These are phyloP conservation scores for Remersonia thermophila DNA, from an alignment of 2,329 filamentous ascomycete genomes.

Conservation along the genomic window DNA sequence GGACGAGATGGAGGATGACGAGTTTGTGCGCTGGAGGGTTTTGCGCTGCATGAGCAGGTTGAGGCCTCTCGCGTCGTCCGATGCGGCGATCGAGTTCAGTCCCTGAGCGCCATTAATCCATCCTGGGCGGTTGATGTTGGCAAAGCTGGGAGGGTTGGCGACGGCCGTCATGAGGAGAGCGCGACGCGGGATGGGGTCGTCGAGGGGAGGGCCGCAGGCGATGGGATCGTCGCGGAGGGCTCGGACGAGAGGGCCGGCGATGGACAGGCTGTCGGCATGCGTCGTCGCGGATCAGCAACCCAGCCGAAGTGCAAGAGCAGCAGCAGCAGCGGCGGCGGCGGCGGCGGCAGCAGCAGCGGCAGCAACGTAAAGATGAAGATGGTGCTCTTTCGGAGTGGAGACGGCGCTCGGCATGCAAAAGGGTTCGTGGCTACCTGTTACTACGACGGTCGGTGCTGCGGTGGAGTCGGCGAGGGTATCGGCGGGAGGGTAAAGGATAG, in stretches of 20 bases:
- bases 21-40: conserved; percentile 74
- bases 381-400: conserved; percentile 6
- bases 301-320: conserved; percentile 4
- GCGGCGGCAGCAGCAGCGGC: too few species aligned
- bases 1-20: conserved; percentile 71
- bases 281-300: too few species aligned
- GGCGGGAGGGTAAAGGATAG: not conserved
- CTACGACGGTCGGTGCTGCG: too few species aligned
- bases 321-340: too few species aligned
- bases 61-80: conserved; percentile 62
- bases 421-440: conserved; percentile 10
- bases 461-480: conserved; percentile 7
- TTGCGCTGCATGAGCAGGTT: conserved; percentile 80
- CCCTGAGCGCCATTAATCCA: conserved; percentile 47
- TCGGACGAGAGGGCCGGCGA: not conserved
- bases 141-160: conserved; percentile 49
- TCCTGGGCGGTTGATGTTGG: conserved; percentile 51
- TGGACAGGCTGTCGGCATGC: not conserved
- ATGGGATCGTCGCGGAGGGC: conserved; percentile 5
- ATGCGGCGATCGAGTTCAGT: conserved; percentile 55
- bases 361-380: too few species aligned
- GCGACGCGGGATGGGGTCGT: conserved; percentile 11
- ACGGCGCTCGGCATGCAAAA: conserved; percentile 6
- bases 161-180: conserved; percentile 52
- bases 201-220: conserved; percentile 14